Conservation (phyloP, 352 stramenopile genomes). For the Phytophthora crassamura region DNA sequence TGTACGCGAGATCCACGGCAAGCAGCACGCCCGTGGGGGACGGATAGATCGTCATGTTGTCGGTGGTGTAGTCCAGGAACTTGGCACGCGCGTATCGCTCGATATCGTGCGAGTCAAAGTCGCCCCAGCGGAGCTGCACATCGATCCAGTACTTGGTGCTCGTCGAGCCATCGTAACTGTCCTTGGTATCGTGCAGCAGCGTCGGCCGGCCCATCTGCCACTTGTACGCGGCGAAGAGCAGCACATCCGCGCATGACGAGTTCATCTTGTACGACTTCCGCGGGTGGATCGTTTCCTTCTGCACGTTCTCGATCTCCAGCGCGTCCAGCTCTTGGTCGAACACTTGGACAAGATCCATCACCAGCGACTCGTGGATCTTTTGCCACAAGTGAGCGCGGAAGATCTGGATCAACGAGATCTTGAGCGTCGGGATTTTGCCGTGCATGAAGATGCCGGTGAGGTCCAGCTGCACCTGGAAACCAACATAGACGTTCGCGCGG, state of each 20-base stretch:
- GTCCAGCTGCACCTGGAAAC: conserved; percentile 99
- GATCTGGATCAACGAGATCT: conserved; percentile 98
- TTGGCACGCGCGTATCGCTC: conserved; percentile 99
- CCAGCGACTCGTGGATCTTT: conserved; percentile 99
- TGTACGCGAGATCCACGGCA: conserved; percentile 99
- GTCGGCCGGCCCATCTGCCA: conserved; percentile 94
- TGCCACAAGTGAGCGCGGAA: conserved; percentile 99
- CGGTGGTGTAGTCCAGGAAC: conserved; percentile 99
- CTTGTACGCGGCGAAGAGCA: conserved; percentile 99
- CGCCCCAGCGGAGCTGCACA: conserved; percentile 99
- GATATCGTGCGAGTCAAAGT: conserved; percentile 99
- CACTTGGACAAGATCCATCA: conserved; percentile 98
- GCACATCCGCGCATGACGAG: conserved; percentile 98
- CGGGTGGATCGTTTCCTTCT: conserved; percentile 99
- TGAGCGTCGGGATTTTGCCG: conserved; percentile 99
- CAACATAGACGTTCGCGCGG: conserved; percentile 99
- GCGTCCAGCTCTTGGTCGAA: conserved; percentile 99
- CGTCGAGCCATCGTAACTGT: conserved; percentile 97
- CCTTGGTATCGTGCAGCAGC: conserved; percentile 94
- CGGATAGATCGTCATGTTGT: conserved; percentile 99
- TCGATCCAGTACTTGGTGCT: conserved; percentile 99
- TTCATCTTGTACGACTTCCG: conserved; percentile 99
- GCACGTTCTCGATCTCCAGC: conserved; percentile 99
- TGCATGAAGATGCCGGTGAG: conserved; percentile 99
- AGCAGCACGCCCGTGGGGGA: conserved; percentile 98